Base-by-base conservation (phyloP, 345 rosid species). In the Anacardium occidentale region DNA sequence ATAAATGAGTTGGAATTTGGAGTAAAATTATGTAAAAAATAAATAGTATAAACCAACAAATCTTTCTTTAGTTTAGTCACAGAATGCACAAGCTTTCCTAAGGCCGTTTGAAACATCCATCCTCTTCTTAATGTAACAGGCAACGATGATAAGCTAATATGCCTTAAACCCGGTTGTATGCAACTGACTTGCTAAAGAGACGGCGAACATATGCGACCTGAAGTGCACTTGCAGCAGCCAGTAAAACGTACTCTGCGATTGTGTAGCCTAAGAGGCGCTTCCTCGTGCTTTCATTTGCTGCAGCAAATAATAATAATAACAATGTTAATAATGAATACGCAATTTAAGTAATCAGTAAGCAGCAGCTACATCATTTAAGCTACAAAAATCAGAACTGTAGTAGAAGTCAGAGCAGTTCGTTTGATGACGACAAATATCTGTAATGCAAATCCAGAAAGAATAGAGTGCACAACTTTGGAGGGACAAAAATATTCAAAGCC, bases 201-300 rank as follows among this genome's bases (percentile, higher is more conserved):
- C 83, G 94, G 24, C 99, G 97, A 67, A 91, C 87, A 74, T 88
- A 92, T 2, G 86, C 56, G 6, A 90, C 97, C 60, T 95, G 98
- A 82, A 95, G 89, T 0, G 83, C 72, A 74, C 99, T 95, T 4
- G 83, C 89, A 64, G 74, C 71, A 29, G 88, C 96, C 65, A 95
- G 83, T 76, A 92, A 65, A 3, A 91, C 60, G 79, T 92, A 92
- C 74, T 95, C 99, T 56, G 83, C 92, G 40, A 87, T 78, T 11
- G 97, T 92, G 91, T 92, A 92, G 71, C 85, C 89, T 69, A 95
- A 80, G 69, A 92, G 96, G 0, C 98, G 87, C 83, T 77, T 90
- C 55, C 93, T 78, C 13, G 98, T 95, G 85, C 99, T 95, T 83
- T 95, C 99, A 64, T 91, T 95, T 3, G 98, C 98, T 92, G 94